Evolutionary conservation across 306 rosid genomes (phyloP), one percentile per base, ranked within the genome.

Genomic region (Vigna radiata): DNA sequence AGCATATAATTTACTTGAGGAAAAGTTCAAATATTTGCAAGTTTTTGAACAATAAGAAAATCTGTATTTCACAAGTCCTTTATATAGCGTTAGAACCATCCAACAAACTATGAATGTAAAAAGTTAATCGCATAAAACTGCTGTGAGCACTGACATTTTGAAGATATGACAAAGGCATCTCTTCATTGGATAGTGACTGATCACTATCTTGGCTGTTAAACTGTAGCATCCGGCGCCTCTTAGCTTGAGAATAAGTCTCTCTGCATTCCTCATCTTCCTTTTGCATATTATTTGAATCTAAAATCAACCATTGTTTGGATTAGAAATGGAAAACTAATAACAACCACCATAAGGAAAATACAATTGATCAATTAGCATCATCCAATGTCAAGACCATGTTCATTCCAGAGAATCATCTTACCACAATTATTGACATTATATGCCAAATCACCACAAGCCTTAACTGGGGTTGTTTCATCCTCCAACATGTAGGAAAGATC

Each of bases 181-280:
- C 91, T 49, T 92, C 90, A 56, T 72, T 48, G 54, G 81, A 83
- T 56, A 79, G 83, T 43, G 91, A 78, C 63, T 81, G 75, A 73
- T 86, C 89, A 66, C 76, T 27, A 49, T 88, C 90, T 59, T 78
- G 84, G 82, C 71, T 68, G 68, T 80, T 77, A 69, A 96, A 96
- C 67, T 86, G 97, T 73, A 96, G 90, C 97, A 96, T 86, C 78
- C 98, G 83, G 25, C 99, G 96, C 83, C 98, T 88, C 86, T 96
- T 96, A 31, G 79, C 83, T 86, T 88, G 94, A 2, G 92, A 88
- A 48, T 73, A 86, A 74, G 88, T 73, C 81, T 92, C 97, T 75
- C 87, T 86, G 14, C 78, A 77, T 81, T 80, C 91, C 67, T 82
- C 92, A 9, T 67, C 78, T 77, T 86, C 95, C 89, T 92, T 89